These are phyloP conservation scores for Dacryopinax primogenitus DNA, from an alignment of 768 basidiomycete species.

Conservation along the genomic window DNA sequence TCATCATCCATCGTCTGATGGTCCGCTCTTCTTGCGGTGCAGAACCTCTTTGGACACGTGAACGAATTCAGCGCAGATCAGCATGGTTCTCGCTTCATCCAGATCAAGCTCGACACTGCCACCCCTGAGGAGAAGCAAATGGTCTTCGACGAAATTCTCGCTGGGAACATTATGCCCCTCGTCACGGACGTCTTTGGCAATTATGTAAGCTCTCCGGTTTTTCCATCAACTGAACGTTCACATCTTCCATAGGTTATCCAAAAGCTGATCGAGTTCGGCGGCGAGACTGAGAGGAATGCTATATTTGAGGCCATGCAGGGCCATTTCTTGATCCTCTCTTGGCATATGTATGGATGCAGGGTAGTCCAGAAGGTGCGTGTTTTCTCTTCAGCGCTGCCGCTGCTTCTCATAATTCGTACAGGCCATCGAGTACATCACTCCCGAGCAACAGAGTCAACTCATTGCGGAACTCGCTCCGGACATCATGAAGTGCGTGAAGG, in stretches of 20 bases:
- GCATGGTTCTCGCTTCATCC: slow-evolving; percentile 96
- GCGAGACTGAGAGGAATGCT: slow-evolving; percentile 53
- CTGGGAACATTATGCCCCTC: slow-evolving; percentile 56
- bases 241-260: slow-evolving; percentile 59
- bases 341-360: slow-evolving; percentile 93
- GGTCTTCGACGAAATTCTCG: slow-evolving; percentile 80
- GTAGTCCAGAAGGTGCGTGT: slow-evolving; percentile 75
- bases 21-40: neutral
- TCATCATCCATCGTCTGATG: neutral
- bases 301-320: slow-evolving; percentile 65
- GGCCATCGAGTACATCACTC: slow-evolving; percentile 71
- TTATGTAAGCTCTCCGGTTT: slow-evolving; percentile 46
- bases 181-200: slow-evolving; percentile 94
- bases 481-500: slow-evolving; percentile 74
- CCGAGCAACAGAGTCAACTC: slow-evolving; percentile 63
- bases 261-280: slow-evolving; percentile 82
- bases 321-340: slow-evolving; percentile 58
- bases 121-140: slow-evolving; percentile 63
- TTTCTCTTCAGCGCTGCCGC: neutral
- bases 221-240: neutral
- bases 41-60: slow-evolving; percentile 79
- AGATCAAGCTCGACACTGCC: slow-evolving; percentile 67
- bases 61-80: slow-evolving; percentile 91
- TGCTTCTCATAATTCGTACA: slow-evolving; percentile 26
- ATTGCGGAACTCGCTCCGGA: slow-evolving; percentile 68